phyloP scores from a whole-genome alignment of 306 rosid species.

The Pachyrhizus erosus region DNA sequence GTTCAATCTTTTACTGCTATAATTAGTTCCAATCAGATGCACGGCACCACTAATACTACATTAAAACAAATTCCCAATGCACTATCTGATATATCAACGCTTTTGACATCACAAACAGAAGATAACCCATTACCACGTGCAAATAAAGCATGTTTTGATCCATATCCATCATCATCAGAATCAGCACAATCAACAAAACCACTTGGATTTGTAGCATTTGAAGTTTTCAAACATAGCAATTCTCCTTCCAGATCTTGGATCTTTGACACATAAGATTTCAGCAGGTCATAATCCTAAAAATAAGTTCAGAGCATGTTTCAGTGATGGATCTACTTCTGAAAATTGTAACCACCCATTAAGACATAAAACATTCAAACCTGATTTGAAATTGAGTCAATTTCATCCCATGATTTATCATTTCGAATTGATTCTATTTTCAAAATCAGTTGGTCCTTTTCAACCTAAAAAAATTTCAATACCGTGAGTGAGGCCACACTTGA shows the following conservation, averaged over 20 bases:
- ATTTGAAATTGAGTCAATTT: constrained; percentile 69
- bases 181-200: constrained; percentile 61
- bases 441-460: constrained; percentile 77
- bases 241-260: constrained; percentile 89
- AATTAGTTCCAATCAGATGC: not conserved
- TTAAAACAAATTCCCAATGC: not conserved
- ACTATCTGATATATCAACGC: constrained; percentile 68
- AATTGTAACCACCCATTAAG: constrained; percentile 26
- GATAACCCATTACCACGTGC: constrained; percentile 57
- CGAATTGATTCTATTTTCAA: constrained; percentile 78
- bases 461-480: constrained; percentile 54
- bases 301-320: constrained; percentile 23
- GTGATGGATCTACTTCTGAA: constrained; percentile 24
- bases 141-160: constrained; percentile 61
- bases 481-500: constrained; percentile 30
- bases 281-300: constrained; percentile 74
- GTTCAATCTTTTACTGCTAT: not conserved
- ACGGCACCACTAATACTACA: not conserved
- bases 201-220: constrained; percentile 50
- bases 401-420: constrained; percentile 92
- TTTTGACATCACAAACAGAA: constrained; percentile 66
- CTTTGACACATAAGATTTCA: constrained; percentile 75
- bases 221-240: constrained; percentile 57
- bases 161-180: constrained; percentile 68
- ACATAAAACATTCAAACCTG: constrained; percentile 59